Evolutionary conservation across 768 basidiomycete species (phyloP).

Genomic region (Lactifluus subvellereus): DNA sequence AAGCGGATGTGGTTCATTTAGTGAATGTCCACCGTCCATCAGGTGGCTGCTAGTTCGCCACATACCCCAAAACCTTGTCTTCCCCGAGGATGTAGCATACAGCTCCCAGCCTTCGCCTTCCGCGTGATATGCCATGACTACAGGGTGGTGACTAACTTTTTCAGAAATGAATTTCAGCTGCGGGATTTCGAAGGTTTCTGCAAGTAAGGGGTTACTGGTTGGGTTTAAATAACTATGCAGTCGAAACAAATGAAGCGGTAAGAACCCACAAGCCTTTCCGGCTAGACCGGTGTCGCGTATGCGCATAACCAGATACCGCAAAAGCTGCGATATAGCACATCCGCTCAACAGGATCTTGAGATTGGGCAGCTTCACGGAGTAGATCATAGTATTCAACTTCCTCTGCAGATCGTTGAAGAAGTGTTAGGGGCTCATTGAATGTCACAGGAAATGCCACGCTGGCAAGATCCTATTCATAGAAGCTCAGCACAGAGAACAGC

Average conservation of each 20-base stretch:
- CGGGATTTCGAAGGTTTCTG: conserved; percentile 80
- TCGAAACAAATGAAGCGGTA: background rate
- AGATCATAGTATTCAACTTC: conserved; percentile 75
- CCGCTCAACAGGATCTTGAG: conserved; percentile 55
- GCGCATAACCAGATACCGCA: conserved; percentile 78
- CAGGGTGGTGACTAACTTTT: conserved; percentile 81
- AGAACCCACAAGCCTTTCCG: conserved; percentile 79
- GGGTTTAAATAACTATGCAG: background rate
- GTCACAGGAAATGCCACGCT: conserved; percentile 81
- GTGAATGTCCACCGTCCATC: conserved; percentile 19
- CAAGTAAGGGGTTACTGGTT: conserved; percentile 77
- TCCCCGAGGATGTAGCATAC: conserved; percentile 69
- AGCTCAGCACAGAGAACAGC: conserved; percentile 1
- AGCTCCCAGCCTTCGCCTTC: conserved; percentile 75
- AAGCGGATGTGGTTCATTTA: conserved; percentile 16
- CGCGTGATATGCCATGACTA: conserved; percentile 82
- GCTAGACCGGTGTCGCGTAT: conserved; percentile 72
- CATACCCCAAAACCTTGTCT: conserved; percentile 88
- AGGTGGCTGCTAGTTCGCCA: conserved; percentile 22
- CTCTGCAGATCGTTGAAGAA: conserved; percentile 78
- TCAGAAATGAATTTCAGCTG: conserved; percentile 81
- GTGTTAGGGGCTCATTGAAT: conserved; percentile 83
- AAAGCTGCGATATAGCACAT: conserved; percentile 79
- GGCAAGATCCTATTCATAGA: conserved; percentile 57
- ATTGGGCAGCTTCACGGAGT: conserved; percentile 56